Conservation (phyloP, 2,329 filamentous ascomycete genomes). For the Aspergillus tubingensis region DNA sequence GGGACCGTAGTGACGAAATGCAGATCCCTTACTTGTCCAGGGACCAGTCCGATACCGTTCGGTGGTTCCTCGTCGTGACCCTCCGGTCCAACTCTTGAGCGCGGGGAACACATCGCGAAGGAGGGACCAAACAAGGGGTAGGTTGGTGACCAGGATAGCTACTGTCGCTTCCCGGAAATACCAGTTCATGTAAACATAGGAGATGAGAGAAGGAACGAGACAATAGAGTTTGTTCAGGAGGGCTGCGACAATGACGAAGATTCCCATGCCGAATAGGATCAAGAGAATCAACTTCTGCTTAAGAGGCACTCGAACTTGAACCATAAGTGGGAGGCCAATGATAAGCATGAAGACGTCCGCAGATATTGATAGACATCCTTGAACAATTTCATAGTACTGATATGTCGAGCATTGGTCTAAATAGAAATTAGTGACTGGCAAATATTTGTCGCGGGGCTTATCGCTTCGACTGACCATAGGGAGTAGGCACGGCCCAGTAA, state of each 20-base stretch:
- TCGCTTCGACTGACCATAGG: slow-evolving; percentile 32
- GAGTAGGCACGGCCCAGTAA: slow-evolving; percentile 55
- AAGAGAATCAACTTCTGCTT: slow-evolving; percentile 48
- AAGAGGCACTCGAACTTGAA: slow-evolving; percentile 43
- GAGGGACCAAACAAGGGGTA: slow-evolving; percentile 55
- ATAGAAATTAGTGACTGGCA: slow-evolving; percentile 6
- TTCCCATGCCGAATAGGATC: slow-evolving; percentile 47
- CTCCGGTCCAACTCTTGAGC: slow-evolving; percentile 44
- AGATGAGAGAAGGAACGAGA: slow-evolving; percentile 43
- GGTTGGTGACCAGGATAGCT: slow-evolving; percentile 52
- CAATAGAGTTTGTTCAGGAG: slow-evolving; percentile 54
- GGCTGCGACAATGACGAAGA: slow-evolving; percentile 52
- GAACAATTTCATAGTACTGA: slow-evolving; percentile 49
- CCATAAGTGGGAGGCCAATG: slow-evolving; percentile 46
- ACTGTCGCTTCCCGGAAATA: slow-evolving; percentile 51
- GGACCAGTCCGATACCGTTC: slow-evolving; percentile 37
- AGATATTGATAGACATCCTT: slow-evolving; percentile 49
- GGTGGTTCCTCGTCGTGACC: slow-evolving; percentile 33
- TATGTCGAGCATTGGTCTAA: slow-evolving; percentile 47
- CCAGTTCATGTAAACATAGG: slow-evolving; percentile 51
- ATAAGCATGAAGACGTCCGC: slow-evolving; percentile 47
- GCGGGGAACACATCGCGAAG: slow-evolving; percentile 51
- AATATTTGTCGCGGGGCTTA: not conserved
- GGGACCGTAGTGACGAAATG: slow-evolving; percentile 30
- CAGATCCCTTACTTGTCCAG: slow-evolving; percentile 34